Evolutionary conservation across 1,139 yeast species (phyloP), one percentile per base, ranked within the genome.

Genomic region (Taphrina deformans): DNA sequence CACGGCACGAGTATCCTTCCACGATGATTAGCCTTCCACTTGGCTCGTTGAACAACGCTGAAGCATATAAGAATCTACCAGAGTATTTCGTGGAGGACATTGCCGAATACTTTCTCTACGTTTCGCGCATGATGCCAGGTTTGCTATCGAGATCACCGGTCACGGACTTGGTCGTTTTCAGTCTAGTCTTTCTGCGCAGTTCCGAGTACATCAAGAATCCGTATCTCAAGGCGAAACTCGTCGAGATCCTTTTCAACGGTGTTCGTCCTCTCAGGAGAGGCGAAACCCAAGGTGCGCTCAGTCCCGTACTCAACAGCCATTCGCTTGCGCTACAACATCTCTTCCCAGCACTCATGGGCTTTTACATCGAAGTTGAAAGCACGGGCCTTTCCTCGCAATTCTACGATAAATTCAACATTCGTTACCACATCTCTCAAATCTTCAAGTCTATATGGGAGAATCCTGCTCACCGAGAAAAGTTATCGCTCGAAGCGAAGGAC

Each of bases 371-470:
- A 82, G 93, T 92, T 66, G 99, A 93, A 74, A 90, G 89, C 73
- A 95, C 99, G 0, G 99, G 99, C 6, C 88, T 97, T 2, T 86
- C 95, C 4, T 86, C 96, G 0, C 99, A 93, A 76, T 93, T 93
- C 74, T 93, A 93, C 75, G 99, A 93, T 76, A 93, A 93, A 75
- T 93, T 95, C 78, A 92, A 90, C 75, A 85, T 90, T 59, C 83
- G 99, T 74, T 93, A 85, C 75, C 88, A 90, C 74, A 89, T 92
- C 53, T 87, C 97, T 1, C 84, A 85, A 60, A 87, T 95, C 51
- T 78, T 95, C 72, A 93, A 89, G 74, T 86, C 86, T 70, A 79
- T 93, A 63, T 93, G 98, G 96, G 83, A 86, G 68, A 84, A 84
- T 70, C 85, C 85, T 27, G 74, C 79, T 33, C 92, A 89, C 76